Evolutionary conservation across 2,329 filamentous ascomycete genomes (phyloP), one percentile per base, ranked within the genome.

Genomic region (Zasmidium citrigriseum): DNA sequence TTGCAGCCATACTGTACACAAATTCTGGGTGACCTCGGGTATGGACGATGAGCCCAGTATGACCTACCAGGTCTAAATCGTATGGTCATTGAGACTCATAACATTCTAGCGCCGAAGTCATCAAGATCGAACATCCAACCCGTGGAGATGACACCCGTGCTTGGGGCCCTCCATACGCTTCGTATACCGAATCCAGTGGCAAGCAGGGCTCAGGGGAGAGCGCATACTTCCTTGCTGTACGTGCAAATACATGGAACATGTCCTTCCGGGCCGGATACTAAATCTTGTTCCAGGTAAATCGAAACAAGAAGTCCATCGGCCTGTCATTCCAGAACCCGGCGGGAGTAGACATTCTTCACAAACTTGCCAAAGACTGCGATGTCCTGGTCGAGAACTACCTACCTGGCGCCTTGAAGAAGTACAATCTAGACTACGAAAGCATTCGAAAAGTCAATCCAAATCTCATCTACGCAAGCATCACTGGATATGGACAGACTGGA

Each of bases 371-470:
- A 60, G 87, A 91, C 71, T 95, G 90, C 71, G 95, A 99, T 73
- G 89, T 99, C 4, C 81, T 99, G 1, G 95, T 99, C 0, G 95
- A 99, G 73, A 99, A 99, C 72, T 99, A 98, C 73, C 85, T 99
- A 0, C 95, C 95, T 0, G 92, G 91, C 0, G 88, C 89, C 0
- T 80, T 99, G 14, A 89, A 89, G 72, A 98, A 96, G 77, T 99
- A 99, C 73, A 80, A 82, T 21, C 87, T 99, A 80, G 93, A 97
- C 77, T 99, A 92, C 69, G 86, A 88, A 23, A 90, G 89, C 0
- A 76, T 99, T 1, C 84, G 82, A 52, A 83, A 86, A 64, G 87
- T 97, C 72, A 98, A 98, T 70, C 93, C 93, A 0, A 79, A 82
- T 4, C 81, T 99, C 48, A 90, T 99, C 66, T 99, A 99, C 72